Evolutionary conservation across 1,139 yeast species (phyloP).

Genomic region (Pichia kudriavzevii): DNA sequence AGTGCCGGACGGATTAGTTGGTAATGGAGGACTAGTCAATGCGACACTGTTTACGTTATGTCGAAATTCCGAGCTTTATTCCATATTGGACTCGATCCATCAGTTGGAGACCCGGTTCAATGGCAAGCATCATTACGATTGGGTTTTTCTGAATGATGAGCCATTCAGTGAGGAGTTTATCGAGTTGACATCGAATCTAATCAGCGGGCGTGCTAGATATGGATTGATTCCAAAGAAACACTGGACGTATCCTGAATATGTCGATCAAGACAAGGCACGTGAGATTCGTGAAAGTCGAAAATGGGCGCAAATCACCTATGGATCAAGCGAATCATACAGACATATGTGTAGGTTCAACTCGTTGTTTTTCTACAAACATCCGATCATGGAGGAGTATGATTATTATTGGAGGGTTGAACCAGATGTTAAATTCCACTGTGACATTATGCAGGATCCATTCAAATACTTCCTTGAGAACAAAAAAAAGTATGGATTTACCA

Average conservation of each 20-base stretch:
- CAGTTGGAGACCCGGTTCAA: conserved; percentile 49
- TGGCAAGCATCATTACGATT: conserved; percentile 44
- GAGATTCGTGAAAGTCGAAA: conserved; percentile 40
- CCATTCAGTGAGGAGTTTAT: conserved; percentile 46
- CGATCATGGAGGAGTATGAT: conserved; percentile 27
- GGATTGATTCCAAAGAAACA: conserved; percentile 57
- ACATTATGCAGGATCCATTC: conserved; percentile 47
- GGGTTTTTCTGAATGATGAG: conserved; percentile 52
- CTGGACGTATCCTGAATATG: conserved; percentile 67
- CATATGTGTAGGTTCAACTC: conserved; percentile 58
- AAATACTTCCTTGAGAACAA: conserved; percentile 42
- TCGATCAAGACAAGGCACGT: conserved; percentile 53
- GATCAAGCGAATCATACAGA: conserved; percentile 49
- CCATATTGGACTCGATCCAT: conserved; percentile 40
- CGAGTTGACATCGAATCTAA: conserved; percentile 34
- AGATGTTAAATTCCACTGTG: conserved; percentile 45
- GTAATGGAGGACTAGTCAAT: conserved; percentile 24
- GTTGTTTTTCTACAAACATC: conserved; percentile 44
- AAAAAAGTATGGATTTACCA: conserved; percentile 47
- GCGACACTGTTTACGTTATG: conserved; percentile 54
- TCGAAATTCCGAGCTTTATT: conserved; percentile 42
- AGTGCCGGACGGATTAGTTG: background rate
- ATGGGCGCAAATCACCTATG: conserved; percentile 40
- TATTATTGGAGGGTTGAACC: conserved; percentile 61
- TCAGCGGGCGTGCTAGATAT: conserved; percentile 56